phyloP scores from a whole-genome alignment of 1,284 basidiomycete species.

The Ganoderma boninense region DNA sequence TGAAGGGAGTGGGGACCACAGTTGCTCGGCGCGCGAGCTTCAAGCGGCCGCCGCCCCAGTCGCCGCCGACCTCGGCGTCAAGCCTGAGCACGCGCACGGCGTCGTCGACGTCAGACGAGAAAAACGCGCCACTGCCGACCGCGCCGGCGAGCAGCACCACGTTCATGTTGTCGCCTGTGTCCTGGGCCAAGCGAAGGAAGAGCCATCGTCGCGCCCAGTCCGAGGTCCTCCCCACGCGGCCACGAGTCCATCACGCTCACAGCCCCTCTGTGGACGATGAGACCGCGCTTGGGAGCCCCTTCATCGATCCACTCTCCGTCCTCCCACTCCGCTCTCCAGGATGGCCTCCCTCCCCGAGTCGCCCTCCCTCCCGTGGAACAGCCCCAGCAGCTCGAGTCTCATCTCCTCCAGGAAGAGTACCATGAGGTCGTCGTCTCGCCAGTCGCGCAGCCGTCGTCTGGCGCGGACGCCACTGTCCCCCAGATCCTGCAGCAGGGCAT shows the following conservation, averaged over 20 bases:
- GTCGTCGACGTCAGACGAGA: slow-evolving; percentile 16
- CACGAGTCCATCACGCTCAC: slow-evolving; percentile 25
- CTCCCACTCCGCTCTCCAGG: slow-evolving; percentile 14
- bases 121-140: neutral
- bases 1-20: slow-evolving; percentile 35
- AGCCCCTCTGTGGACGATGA: slow-evolving; percentile 3
- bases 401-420: slow-evolving; percentile 1
- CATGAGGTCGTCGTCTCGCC: slow-evolving; percentile 10
- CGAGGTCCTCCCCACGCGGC: slow-evolving; percentile 32
- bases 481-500: slow-evolving; percentile 64
- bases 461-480: slow-evolving; percentile 56
- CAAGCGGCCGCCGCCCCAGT: slow-evolving; percentile 25
- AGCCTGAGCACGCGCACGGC: slow-evolving; percentile 9
- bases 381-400: slow-evolving; percentile 4
- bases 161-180: slow-evolving; percentile 25
- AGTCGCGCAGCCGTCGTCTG: slow-evolving; percentile 33
- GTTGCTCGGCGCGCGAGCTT: slow-evolving; percentile 37
- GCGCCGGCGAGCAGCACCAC: slow-evolving; percentile 13
- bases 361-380: neutral
- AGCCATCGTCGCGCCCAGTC: slow-evolving; percentile 34
- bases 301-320: slow-evolving; percentile 18
- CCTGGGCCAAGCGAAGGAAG: slow-evolving; percentile 26
- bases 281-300: slow-evolving; percentile 7
- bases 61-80: slow-evolving; percentile 14
- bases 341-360: slow-evolving; percentile 27